Conservation (phyloP, 768 basidiomycete genomes). For the Daedalea quercina region DNA sequence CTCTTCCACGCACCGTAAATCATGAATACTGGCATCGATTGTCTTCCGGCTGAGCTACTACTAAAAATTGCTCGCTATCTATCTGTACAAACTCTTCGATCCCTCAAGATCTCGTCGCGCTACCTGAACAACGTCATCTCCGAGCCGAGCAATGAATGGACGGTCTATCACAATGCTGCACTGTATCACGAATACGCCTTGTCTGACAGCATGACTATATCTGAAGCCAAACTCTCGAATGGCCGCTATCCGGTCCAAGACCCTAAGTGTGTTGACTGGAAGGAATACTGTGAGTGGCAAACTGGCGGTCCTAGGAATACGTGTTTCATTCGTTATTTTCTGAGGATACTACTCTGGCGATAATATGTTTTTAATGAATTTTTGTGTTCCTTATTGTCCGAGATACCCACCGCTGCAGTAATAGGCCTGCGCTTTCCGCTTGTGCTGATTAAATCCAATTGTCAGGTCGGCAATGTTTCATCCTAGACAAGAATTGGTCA, state of each 20-base stretch:
- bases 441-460: not conserved
- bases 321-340: too few species aligned
- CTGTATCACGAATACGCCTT: constrained; percentile 40
- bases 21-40: constrained; percentile 24
- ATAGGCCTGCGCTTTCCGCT: too few species aligned
- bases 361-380: too few species aligned
- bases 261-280: constrained; percentile 43
- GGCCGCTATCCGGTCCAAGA: constrained; percentile 26
- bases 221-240: constrained; percentile 23
- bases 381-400: too few species aligned
- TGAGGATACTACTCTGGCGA: too few species aligned
- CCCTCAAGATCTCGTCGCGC: constrained; percentile 31
- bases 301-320: not conserved
- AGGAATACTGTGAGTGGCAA: constrained; percentile 46
- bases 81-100: constrained; percentile 35
- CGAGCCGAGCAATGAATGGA: constrained; percentile 35
- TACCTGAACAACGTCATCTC: constrained; percentile 42
- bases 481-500: constrained; percentile 46
- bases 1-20: too few species aligned
- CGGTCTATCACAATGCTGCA: constrained; percentile 56
- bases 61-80: constrained; percentile 45
- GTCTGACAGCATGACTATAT: constrained; percentile 6
- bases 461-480: constrained; percentile 39
- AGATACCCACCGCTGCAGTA: too few species aligned
- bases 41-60: constrained; percentile 52